Evolutionary conservation across 768 basidiomycete genomes (phyloP).

Genomic region (Tylopilus intermedius): DNA sequence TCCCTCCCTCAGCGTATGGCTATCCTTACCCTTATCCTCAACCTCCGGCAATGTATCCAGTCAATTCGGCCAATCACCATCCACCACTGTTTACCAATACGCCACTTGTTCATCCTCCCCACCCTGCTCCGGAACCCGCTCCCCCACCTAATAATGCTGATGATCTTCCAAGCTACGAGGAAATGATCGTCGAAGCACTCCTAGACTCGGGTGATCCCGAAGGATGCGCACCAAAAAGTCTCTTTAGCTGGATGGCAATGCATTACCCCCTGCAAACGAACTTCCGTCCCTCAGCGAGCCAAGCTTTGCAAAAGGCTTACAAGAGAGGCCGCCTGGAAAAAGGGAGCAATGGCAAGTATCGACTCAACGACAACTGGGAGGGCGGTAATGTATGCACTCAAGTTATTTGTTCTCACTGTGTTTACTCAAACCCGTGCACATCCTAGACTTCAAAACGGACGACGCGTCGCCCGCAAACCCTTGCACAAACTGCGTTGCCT

Average conservation of each 20-base stretch:
- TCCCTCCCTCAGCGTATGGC: conserved; percentile 33
- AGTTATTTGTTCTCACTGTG: background rate
- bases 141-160: conserved; percentile 28
- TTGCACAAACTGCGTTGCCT: conserved; percentile 26
- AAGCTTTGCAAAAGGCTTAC: conserved; percentile 83
- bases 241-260: conserved; percentile 81
- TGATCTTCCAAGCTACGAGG: conserved; percentile 84
- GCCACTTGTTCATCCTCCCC: conserved; percentile 31
- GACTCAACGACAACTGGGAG: conserved; percentile 72
- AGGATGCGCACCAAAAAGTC: conserved; percentile 75
- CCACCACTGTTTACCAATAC: conserved; percentile 34
- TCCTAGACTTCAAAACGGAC: conserved; percentile 70
- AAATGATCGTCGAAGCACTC: conserved; percentile 85
- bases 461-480: conserved; percentile 72
- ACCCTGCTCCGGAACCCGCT: conserved; percentile 27
- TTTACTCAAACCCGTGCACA: conserved; percentile 7
- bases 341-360: conserved; percentile 65
- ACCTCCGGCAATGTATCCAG: conserved; percentile 29
- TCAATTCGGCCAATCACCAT: conserved; percentile 25
- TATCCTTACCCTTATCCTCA: conserved; percentile 35
- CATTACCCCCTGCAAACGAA: conserved; percentile 83
- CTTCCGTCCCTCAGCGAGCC: conserved; percentile 84
- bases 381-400: conserved; percentile 63
- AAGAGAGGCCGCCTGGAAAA: conserved; percentile 80
- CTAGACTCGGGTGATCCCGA: conserved; percentile 62